Base-by-base conservation (phyloP, 306 rosid species). In the Cucurbita argyrosperma region DNA sequence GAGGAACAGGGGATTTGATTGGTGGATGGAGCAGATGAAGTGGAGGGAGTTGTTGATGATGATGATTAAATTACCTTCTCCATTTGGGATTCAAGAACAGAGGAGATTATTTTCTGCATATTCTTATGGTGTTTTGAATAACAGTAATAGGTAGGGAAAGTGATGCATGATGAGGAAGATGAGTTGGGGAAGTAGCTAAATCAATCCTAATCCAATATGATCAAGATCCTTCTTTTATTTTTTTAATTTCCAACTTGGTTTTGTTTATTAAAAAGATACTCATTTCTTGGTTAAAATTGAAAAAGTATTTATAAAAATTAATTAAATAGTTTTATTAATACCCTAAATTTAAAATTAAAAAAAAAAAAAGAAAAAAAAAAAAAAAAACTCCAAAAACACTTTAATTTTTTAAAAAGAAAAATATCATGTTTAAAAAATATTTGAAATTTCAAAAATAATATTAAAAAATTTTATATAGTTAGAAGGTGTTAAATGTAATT, bases 61-160 rank as follows among this genome's bases (percentile, higher is more conserved):
- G 74, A 49, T 69, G 59, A 14, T 69, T 15, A 10, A 69, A 69
- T 52, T 52, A 50, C 46, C 74, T 69, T 69, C 74, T 69, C 74
- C 74, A 69, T 69, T 69, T 13, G 21, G 7, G 49, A n/a, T 8
- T 61, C 5, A 37, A 37, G 14, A 62, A 62, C 38, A 58, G 51
- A 23, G 53, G 11, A 4, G 1, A 8, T 4, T 50, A 1, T 42
- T 3, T 1, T 59, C 4, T 46, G 2, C 6, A 2, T 46, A 0
- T 7, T 43, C 0, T 43, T 43, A 30, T 30, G 35, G 8, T 43
- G 11, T 43, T 40, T 45, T 47, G 52, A 47, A 10, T 12, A 47
- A 47, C 52, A 47, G 52, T 47, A 47, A 19, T 52, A 65, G 71
- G 52, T 65, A 7, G 21, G 23, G 72, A 46, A 67, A 5, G 21